These are phyloP conservation scores for Isoetes taiwanensis DNA, from an alignment of 75 land plant genomes.

Conservation along the genomic window DNA sequence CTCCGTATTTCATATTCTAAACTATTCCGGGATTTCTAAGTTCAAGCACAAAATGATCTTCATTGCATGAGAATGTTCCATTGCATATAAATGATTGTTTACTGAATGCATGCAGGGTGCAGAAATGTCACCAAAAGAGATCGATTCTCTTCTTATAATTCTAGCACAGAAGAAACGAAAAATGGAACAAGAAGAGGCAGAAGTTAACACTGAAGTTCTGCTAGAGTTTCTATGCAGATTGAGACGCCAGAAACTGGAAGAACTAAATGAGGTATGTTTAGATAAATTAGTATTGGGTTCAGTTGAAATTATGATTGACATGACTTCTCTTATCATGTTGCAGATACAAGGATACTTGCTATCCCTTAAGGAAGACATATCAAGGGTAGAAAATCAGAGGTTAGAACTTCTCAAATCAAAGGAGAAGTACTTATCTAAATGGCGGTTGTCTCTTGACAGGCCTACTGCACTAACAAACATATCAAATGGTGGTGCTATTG, in stretches of 20 bases:
- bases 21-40: no score
- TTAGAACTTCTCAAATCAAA: background rate
- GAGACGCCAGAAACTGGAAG: slow-evolving; percentile 1
- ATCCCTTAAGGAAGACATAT: background rate
- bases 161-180: background rate
- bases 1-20: no score
- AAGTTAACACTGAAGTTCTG: slow-evolving; percentile 3
- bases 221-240: background rate
- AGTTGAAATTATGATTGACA: no score
- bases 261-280: background rate
- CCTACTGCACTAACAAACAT: background rate
- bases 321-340: background rate
- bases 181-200: slow-evolving; percentile 4
- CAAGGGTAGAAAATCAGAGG: background rate
- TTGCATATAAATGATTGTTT: no score
- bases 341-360: slow-evolving; percentile 5
- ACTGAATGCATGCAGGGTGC: no score
- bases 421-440: background rate
- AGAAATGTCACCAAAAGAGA: background rate
- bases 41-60: no score
- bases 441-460: background rate
- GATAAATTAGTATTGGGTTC: background rate
- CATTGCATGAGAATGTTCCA: no score
- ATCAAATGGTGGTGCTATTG: background rate
- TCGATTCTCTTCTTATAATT: background rate